phyloP scores from a whole-genome alignment of 1,139 yeast species.

The Debaryomycetaceae sp. region DNA sequence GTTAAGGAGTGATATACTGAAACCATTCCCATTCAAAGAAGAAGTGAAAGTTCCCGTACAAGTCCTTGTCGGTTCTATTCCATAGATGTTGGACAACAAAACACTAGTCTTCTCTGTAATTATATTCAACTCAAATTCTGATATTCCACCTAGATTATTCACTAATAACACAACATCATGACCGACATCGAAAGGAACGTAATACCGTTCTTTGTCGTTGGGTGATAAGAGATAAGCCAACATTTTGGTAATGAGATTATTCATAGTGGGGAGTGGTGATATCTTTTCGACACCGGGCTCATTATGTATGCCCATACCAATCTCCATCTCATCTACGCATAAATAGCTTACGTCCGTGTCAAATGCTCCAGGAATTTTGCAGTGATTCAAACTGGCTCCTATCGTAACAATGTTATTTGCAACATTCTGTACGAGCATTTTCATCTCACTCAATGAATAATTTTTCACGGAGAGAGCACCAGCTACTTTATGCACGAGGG shows the following conservation, averaged over 20 bases:
- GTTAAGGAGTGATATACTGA: conserved; percentile 47
- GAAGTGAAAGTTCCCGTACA: conserved; percentile 48
- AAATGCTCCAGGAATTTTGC: conserved; percentile 47
- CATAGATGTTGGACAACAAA: conserved; percentile 29
- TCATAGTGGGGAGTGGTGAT: conserved; percentile 39
- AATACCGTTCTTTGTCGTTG: conserved; percentile 38
- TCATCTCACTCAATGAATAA: conserved; percentile 30
- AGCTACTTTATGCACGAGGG: conserved; percentile 39
- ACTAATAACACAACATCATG: conserved; percentile 42
- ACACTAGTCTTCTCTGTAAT: conserved; percentile 16
- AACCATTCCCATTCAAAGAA: conserved; percentile 50
- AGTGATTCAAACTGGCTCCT: conserved; percentile 51
- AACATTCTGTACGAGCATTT: conserved; percentile 33
- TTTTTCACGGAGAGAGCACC: conserved; percentile 43
- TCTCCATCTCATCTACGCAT: conserved; percentile 36
- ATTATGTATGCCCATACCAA: conserved; percentile 54
- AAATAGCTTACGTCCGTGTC: conserved; percentile 26
- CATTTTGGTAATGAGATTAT: conserved; percentile 34
- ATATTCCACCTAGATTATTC: conserved; percentile 52
- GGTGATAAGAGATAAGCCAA: conserved; percentile 34
- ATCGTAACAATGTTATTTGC: conserved; percentile 41
- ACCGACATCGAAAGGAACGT: conserved; percentile 31
- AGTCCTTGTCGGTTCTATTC: conserved; percentile 38
- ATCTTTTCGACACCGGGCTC: conserved; percentile 48
- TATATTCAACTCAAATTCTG: conserved; percentile 40